phyloP scores from a whole-genome alignment of 108 stramenopile species.

The Discostella stelligeroides region DNA sequence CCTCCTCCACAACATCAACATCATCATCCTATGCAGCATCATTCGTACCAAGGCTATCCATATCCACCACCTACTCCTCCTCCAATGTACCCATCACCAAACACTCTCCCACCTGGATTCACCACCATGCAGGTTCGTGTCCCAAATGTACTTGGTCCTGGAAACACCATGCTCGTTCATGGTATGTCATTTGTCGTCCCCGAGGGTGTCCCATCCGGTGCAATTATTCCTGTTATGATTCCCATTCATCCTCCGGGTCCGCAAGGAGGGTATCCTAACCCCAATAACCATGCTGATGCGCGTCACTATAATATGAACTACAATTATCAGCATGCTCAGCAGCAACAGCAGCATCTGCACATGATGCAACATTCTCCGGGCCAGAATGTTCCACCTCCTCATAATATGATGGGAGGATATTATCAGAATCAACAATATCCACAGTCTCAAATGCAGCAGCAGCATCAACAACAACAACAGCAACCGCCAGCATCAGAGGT shows the following conservation, averaged over 20 bases:
- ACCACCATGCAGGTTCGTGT: conserved; percentile 69
- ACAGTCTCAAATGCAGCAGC: conserved; percentile 6
- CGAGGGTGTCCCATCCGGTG: conserved; percentile 62
- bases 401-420: conserved; percentile 1
- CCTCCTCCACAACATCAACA: conserved; percentile 8
- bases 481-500: neutral
- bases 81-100: conserved; percentile 14
- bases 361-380: conserved; percentile 13
- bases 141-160: conserved; percentile 54
- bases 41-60: conserved; percentile 10
- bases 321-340: neutral
- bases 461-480: neutral
- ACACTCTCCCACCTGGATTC: conserved; percentile 34
- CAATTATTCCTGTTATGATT: conserved; percentile 72
- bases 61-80: conserved; percentile 10
- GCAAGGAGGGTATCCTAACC: conserved; percentile 8
- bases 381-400: conserved; percentile 2
- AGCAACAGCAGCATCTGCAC: conserved; percentile 7
- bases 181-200: conserved; percentile 68
- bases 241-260: conserved; percentile 34
- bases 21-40: neutral
- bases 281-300: conserved; percentile 15
- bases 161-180: conserved; percentile 67
- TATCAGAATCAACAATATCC: conserved; percentile 1
- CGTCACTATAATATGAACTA: conserved; percentile 8